Percentiles rank a stretch among this genome's conserved stretches.
Conservation (phyloP, 1,139 yeast genomes). For the Candida gigantensis region DNA sequence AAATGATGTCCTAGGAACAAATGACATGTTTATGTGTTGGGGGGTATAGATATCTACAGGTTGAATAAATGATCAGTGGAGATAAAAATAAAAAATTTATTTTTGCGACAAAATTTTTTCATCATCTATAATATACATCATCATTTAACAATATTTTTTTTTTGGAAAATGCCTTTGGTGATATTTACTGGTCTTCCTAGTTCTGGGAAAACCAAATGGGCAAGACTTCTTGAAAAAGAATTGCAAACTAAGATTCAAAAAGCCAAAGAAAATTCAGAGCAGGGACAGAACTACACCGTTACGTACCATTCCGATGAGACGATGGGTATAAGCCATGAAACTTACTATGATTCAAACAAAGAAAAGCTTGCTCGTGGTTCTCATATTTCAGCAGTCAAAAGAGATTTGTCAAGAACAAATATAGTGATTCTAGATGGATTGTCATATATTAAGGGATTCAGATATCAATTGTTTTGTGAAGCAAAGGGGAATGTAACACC, state of each 20-base stretch:
- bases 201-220: slow-evolving; percentile 81
- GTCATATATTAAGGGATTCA: slow-evolving; percentile 90
- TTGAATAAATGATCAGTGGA: background rate
- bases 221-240: slow-evolving; percentile 49
- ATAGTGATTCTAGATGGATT: slow-evolving; percentile 84
- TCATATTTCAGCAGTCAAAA: slow-evolving; percentile 85
- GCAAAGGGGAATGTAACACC: slow-evolving; percentile 83
- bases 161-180: slow-evolving; percentile 83
- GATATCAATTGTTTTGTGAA: slow-evolving; percentile 93
- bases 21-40: too few species aligned
- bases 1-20: slow-evolving; percentile 49
- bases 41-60: too few species aligned
- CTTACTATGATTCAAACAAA: slow-evolving; percentile 64
- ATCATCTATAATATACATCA: background rate
- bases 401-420: slow-evolving; percentile 67
- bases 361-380: slow-evolving; percentile 84
- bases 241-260: slow-evolving; percentile 50
- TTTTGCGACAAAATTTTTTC: background rate
- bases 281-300: slow-evolving; percentile 59
- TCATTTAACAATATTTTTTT: background rate
- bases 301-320: slow-evolving; percentile 76
- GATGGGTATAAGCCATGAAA: slow-evolving; percentile 68
- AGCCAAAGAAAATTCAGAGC: slow-evolving; percentile 35
- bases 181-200: slow-evolving; percentile 83
- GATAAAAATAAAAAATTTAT: background rate